A percentile compares a stretch with the other conserved stretches of the same genome.
Evolutionary conservation across 2,329 filamentous ascomycete species (phyloP).

Genomic region (Pezicula neosporulosa): DNA sequence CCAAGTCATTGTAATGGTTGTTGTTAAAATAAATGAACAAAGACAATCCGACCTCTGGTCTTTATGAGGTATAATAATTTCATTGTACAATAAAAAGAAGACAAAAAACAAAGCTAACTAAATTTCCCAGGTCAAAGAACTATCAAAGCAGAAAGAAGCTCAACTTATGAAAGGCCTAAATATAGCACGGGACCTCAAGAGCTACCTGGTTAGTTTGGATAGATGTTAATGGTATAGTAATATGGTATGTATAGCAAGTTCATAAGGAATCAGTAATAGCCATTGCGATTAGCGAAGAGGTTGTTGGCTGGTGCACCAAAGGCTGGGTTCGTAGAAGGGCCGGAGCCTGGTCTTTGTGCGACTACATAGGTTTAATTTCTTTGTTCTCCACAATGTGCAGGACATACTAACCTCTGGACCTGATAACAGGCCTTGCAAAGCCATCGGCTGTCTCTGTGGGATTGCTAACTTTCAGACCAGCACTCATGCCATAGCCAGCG

Average conservation of each 20-base stretch:
- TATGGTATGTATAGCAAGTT: background rate
- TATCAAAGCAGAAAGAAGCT: too few species aligned
- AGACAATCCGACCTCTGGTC: too few species aligned
- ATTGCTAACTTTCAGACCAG: slow-evolving; percentile 30
- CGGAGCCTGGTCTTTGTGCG: slow-evolving; percentile 18
- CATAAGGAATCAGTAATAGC: slow-evolving; percentile 10
- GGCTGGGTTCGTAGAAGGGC: slow-evolving; percentile 8
- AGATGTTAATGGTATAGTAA: background rate
- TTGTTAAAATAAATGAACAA: too few species aligned
- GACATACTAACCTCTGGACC: slow-evolving; percentile 21
- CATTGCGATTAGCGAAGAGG: slow-evolving; percentile 13
- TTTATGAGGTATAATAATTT: too few species aligned
- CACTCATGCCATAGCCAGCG: slow-evolving; percentile 30
- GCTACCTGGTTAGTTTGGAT: too few species aligned
- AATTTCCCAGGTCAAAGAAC: too few species aligned
- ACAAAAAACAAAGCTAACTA: too few species aligned
- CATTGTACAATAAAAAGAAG: too few species aligned
- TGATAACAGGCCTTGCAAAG: slow-evolving; percentile 12
- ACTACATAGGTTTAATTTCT: slow-evolving; percentile 11
- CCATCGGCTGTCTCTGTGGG: slow-evolving; percentile 9
- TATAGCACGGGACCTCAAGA: too few species aligned
- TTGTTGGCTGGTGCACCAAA: slow-evolving; percentile 13
- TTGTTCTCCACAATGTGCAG: too few species aligned
- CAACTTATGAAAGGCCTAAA: too few species aligned
- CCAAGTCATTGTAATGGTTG: too few species aligned